A percentile compares a stretch with the other conserved stretches of the same genome.
phyloP scores from a whole-genome alignment of 371 early-diverging fungal species.

The Smittium mucronatum region DNA sequence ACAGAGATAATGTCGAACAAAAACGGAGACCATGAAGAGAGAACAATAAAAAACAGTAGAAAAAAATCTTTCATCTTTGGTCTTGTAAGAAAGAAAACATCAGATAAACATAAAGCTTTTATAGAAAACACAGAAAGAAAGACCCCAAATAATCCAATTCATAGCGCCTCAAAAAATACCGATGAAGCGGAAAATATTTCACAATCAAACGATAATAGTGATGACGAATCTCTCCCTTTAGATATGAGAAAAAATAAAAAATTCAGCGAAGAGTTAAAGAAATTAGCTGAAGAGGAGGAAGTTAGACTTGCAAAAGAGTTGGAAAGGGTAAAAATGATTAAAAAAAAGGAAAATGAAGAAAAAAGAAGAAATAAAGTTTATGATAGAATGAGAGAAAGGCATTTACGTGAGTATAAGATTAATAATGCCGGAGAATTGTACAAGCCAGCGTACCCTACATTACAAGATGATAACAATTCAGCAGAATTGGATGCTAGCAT shows the following conservation, averaged over 20 bases:
- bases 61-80: background rate
- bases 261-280: conserved; percentile 1
- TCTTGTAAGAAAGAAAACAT: background rate
- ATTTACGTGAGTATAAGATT: conserved; percentile 9
- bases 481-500: background rate
- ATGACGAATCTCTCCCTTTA: conserved; percentile 6
- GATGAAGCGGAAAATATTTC: background rate
- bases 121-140: background rate
- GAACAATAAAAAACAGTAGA: background rate
- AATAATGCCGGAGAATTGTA: conserved; percentile 8
- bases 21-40: background rate
- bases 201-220: background rate
- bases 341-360: conserved; percentile 11
- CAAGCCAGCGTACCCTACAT: conserved; percentile 7
- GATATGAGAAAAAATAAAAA: conserved; percentile 11
- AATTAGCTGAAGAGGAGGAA: conserved; percentile 7
- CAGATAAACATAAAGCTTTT: background rate
- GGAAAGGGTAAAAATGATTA: conserved; percentile 1
- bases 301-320: conserved; percentile 10
- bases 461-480: background rate
- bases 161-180: no score
- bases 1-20: background rate
- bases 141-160: background rate
- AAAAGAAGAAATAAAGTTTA: conserved; percentile 8
- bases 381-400: conserved; percentile 8